phyloP scores from a whole-genome alignment of 2,329 filamentous ascomycete species.

The Mycosphaerella arachidis region DNA sequence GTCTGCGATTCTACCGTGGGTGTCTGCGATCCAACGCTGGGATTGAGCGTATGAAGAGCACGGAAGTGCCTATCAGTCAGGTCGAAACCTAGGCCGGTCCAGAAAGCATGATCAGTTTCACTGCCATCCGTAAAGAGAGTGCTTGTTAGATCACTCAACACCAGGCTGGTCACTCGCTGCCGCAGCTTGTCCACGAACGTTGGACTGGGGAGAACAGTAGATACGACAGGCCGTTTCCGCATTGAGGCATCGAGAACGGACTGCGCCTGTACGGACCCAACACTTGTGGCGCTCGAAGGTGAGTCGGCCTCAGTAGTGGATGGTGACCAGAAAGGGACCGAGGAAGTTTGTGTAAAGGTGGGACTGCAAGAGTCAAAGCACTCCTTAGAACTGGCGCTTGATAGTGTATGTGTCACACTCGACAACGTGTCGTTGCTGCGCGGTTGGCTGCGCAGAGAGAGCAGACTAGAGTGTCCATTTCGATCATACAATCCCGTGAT shows the following conservation, averaged over 20 bases:
- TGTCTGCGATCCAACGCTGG: constrained; percentile 18
- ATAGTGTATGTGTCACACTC: constrained; percentile 26
- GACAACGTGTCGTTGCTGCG: constrained; percentile 26
- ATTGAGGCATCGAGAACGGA: constrained; percentile 10
- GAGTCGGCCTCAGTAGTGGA: constrained; percentile 66
- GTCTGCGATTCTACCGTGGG: constrained; percentile 7
- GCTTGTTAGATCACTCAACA: constrained; percentile 84
- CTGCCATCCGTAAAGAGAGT: constrained; percentile 83
- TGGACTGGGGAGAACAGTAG: neutral
- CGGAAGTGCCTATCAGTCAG: constrained; percentile 24
- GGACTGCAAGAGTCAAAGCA: constrained; percentile 66
- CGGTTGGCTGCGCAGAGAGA: constrained; percentile 21
- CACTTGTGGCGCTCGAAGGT: constrained; percentile 59
- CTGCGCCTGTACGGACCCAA: constrained; percentile 36
- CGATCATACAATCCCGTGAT: constrained; percentile 12
- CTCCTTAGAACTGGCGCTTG: constrained; percentile 47
- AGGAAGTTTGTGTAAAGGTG: constrained; percentile 67
- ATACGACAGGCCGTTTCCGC: neutral
- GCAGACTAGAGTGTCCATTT: constrained; percentile 11
- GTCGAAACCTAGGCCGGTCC: constrained; percentile 51
- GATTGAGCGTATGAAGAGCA: constrained; percentile 7
- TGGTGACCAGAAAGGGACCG: constrained; percentile 83
- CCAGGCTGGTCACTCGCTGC: constrained; percentile 73
- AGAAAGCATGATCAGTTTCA: constrained; percentile 88
- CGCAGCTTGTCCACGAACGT: constrained; percentile 39